Percentiles rank a stretch among this genome's conserved stretches.
Evolutionary conservation across 2,329 filamentous ascomycete species (phyloP).

Genomic region (Hymenoscyphus repandus): DNA sequence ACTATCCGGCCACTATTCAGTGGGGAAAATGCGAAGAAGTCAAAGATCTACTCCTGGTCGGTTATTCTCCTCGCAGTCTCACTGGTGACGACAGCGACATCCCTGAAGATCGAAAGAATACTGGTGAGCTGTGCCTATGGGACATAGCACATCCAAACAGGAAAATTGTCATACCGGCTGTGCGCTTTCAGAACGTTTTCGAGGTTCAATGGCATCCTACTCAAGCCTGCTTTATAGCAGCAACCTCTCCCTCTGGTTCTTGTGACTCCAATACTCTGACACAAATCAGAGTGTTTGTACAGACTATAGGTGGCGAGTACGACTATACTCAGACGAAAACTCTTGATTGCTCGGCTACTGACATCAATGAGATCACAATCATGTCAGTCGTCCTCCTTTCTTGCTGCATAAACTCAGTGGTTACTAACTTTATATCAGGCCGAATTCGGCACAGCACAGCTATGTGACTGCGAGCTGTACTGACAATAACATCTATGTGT

Average conservation of each 20-base stretch:
- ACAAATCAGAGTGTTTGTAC: constrained; percentile 51
- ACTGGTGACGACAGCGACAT: constrained; percentile 49
- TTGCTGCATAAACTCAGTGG: too few relatives aligned
- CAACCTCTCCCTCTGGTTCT: constrained; percentile 46
- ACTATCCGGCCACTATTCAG: constrained; percentile 57
- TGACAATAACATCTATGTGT: constrained; percentile 56
- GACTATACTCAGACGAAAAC: constrained; percentile 45
- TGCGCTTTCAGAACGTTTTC: constrained; percentile 55
- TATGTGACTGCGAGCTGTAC: constrained; percentile 59
- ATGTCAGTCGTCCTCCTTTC: too few relatives aligned
- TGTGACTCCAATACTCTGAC: constrained; percentile 41
- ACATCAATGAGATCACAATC: constrained; percentile 59
- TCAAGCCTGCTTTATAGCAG: constrained; percentile 48
- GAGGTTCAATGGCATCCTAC: constrained; percentile 60
- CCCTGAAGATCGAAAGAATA: constrained; percentile 50
- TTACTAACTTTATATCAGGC: too few relatives aligned
- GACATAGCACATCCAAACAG: constrained; percentile 36
- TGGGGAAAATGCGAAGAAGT: constrained; percentile 47
- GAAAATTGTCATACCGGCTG: constrained; percentile 44
- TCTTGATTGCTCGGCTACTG: constrained; percentile 53
- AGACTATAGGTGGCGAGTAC: constrained; percentile 28
- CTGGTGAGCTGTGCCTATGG: constrained; percentile 58
- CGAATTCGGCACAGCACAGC: constrained; percentile 44
- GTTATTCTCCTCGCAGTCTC: constrained; percentile 55
- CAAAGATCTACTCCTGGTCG: constrained; percentile 51